Evolutionary conservation across 208 protist genomes (phyloP).

Genomic region (Crithidia brevicula): DNA sequence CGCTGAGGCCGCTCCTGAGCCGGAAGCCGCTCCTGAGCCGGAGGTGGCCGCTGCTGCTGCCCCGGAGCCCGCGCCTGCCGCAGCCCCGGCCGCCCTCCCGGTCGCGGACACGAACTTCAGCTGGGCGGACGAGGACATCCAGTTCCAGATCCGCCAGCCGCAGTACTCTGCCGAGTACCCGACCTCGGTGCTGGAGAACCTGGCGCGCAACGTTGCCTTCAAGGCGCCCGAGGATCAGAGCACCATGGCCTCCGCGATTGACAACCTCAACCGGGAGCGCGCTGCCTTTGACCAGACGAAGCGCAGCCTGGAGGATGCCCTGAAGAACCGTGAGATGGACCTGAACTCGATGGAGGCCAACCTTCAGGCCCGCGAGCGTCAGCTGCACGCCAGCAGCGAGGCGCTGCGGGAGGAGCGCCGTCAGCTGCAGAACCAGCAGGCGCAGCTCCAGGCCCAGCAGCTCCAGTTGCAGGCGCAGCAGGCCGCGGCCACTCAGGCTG

Average conservation of each 20-base stretch:
- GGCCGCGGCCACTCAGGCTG: constrained; percentile 17
- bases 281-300: constrained; percentile 46
- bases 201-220: constrained; percentile 53
- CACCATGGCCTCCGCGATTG: constrained; percentile 44
- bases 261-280: constrained; percentile 50
- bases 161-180: constrained; percentile 78
- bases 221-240: constrained; percentile 52
- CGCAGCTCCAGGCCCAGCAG: constrained; percentile 38
- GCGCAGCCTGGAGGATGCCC: constrained; percentile 46
- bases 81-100: constrained; percentile 22
- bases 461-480: constrained; percentile 22
- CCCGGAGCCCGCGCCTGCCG: constrained; percentile 11
- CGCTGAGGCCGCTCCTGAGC: constrained; percentile 20
- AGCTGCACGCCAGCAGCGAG: constrained; percentile 45
- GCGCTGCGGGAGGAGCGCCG: constrained; percentile 35
- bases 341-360: constrained; percentile 45
- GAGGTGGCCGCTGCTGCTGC: not conserved
- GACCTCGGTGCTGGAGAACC: constrained; percentile 58
- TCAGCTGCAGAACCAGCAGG: constrained; percentile 52
- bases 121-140: constrained; percentile 86
- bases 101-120: constrained; percentile 59
- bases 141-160: constrained; percentile 61
- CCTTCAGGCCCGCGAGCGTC: constrained; percentile 39
- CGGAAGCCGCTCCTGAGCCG: not conserved
- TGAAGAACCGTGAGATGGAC: constrained; percentile 56